These are phyloP conservation scores for Lunularia cruciata DNA, from an alignment of 225 moss, liverwort and hornwort species.

Conservation along the genomic window DNA sequence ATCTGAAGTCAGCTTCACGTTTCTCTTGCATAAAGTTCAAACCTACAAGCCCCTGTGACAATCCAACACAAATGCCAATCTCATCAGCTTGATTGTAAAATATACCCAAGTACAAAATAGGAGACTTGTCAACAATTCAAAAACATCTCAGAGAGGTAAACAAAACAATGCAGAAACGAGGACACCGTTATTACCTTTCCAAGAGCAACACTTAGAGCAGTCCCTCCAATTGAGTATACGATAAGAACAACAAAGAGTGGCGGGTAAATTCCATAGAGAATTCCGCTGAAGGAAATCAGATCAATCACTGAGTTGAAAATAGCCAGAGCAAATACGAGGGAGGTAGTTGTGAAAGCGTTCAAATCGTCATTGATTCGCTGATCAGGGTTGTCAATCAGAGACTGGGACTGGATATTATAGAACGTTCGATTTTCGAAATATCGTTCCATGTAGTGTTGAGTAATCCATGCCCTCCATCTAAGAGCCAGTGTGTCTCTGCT, in stretches of 20 bases:
- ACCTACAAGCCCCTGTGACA: constrained; percentile 57
- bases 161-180: no score
- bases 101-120: no score
- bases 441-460: constrained; percentile 38
- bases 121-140: no score
- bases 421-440: constrained; percentile 51
- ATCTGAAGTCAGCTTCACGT: constrained; percentile 57
- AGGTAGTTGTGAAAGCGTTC: constrained; percentile 37
- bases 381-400: constrained; percentile 53
- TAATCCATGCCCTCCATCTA: constrained; percentile 54
- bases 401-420: constrained; percentile 50
- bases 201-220: constrained; percentile 41
- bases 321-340: constrained; percentile 43
- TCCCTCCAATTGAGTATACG: constrained; percentile 46
- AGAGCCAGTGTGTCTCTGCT: constrained; percentile 46
- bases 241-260: constrained; percentile 48
- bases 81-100: no score
- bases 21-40: constrained; percentile 64
- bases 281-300: constrained; percentile 51
- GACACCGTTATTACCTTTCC: constrained; percentile 41
- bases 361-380: constrained; percentile 53
- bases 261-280: constrained; percentile 55
- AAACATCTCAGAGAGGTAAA: no score
- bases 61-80: no score
- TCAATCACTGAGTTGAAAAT: constrained; percentile 49